Conservation (phyloP, 2,329 filamentous ascomycete species). For the Thielaviopsis euricoi region DNA sequence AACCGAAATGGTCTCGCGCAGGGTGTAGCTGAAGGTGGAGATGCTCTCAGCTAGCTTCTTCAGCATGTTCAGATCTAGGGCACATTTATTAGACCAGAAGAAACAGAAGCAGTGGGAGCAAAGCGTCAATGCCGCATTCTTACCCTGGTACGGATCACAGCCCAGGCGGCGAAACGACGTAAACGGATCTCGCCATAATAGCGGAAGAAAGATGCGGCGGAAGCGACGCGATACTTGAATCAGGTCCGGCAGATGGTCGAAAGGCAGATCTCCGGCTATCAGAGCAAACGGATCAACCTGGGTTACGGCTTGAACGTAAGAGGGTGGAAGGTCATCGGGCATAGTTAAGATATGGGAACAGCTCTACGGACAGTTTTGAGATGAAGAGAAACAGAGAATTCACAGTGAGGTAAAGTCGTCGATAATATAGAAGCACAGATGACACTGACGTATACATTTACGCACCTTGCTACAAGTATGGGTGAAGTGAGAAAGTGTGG, state of each 20-base stretch:
- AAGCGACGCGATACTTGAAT: conserved; percentile 33
- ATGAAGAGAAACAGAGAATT: too few species aligned
- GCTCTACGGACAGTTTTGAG: too few species aligned
- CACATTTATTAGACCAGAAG: neutral
- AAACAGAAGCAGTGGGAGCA: neutral
- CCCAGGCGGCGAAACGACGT: conserved; percentile 22
- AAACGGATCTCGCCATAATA: conserved; percentile 35
- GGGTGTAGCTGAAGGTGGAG: neutral
- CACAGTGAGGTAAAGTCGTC: too few species aligned
- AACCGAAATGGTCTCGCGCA: conserved; percentile 6
- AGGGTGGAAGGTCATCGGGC: conserved; percentile 23
- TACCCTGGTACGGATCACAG: conserved; percentile 29
- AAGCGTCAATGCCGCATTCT: conserved; percentile 14
- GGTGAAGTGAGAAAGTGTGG: too few species aligned
- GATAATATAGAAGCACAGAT: too few species aligned
- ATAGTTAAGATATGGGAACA: neutral
- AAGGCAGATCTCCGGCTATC: conserved; percentile 27
- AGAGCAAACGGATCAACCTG: conserved; percentile 32
- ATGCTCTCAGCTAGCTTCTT: neutral
- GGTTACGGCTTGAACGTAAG: conserved; percentile 34
- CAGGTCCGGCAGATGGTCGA: conserved; percentile 26
- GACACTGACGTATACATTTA: too few species aligned
- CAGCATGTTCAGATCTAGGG: conserved; percentile 6
- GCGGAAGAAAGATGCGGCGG: conserved; percentile 32
- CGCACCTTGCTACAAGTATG: too few species aligned